phyloP scores from a whole-genome alignment of 2,329 filamentous ascomycete species.

The Fusarium lyarnte region DNA sequence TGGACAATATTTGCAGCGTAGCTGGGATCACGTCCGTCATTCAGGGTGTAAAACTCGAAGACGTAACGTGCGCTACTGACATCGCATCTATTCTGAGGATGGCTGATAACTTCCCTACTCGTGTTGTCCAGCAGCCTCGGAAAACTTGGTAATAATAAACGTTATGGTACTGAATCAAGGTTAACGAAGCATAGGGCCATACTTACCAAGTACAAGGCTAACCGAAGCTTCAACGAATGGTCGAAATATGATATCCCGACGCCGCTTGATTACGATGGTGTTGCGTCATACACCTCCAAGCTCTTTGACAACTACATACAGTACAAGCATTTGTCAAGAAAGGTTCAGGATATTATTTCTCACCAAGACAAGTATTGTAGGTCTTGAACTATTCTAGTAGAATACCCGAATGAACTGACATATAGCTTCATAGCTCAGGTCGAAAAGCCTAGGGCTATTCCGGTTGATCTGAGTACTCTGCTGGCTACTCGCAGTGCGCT shows the following conservation, averaged over 20 bases:
- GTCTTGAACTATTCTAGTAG: background rate
- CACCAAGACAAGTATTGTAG: background rate
- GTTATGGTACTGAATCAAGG: fast-evolving
- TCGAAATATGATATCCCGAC: background rate
- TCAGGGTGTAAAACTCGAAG: background rate
- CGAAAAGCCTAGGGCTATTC: background rate
- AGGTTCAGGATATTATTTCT: background rate
- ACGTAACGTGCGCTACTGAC: background rate
- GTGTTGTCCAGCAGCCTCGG: background rate
- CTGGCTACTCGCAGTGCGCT: background rate
- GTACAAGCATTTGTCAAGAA: constrained; percentile 1
- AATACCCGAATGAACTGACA: background rate
- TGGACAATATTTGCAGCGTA: background rate
- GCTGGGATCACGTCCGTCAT: background rate
- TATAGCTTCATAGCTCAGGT: background rate
- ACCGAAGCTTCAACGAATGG: background rate
- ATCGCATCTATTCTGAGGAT: background rate
- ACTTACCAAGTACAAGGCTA: constrained; percentile 16
- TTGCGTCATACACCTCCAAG: background rate
- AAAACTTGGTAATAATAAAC: background rate
- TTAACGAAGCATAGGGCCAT: background rate
- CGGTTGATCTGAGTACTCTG: background rate
- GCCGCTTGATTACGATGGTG: background rate
- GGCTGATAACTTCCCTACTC: background rate
- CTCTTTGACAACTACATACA: constrained; percentile 23